Evolutionary conservation across 345 rosid species (phyloP), one percentile per base, ranked within the genome.

Genomic region (Melastoma malabathricum): DNA sequence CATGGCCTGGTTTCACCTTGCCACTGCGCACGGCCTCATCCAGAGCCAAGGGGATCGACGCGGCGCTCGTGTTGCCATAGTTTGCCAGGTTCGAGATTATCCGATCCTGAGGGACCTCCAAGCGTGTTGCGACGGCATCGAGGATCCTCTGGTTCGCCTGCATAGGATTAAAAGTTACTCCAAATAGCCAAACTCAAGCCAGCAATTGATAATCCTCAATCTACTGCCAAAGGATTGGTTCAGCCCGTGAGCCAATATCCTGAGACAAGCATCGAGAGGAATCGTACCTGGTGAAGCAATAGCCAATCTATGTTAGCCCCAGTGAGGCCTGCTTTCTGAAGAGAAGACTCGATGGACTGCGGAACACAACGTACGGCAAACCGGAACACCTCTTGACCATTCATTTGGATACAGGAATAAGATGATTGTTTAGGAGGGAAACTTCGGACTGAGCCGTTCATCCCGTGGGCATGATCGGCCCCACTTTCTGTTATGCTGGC

Each of bases 111-210:
- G 98, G 96, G 51, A 92, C 64, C 19, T 79, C 67, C 44, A 92
- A 69, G 39, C 93, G 85, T 43, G 85, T 68, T 34, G 95, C 93
- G 53, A 87, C 97, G 22, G 89, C 75, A 66, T 84, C 98, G 20
- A 92, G 71, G 72, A 92, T 92, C 80, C 95, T 82, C 70, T 84
- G 92, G 63, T 92, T 92, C 34, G 98, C 98, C 98, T 92, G 79
- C 81, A 82, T 1, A 2, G 38, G 38, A 10, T 29, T 29, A 6
- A 10, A 29, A 29, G 38, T 2, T 1, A 29, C 38, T 29, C 38
- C 38, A 1, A 29, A 27, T 29, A 29, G 8, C 2, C 38, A 4
- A 29, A 29, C 5, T 4, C 38, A 29, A 29, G 9, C 38, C 9
- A 1, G 38, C 8, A 6, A 29, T 29, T 29, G 38, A 29, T 29